These are phyloP conservation scores for Tuber microsphaerosporum DNA, from an alignment of 495 filamentous ascomycete species.

Conservation along the genomic window DNA sequence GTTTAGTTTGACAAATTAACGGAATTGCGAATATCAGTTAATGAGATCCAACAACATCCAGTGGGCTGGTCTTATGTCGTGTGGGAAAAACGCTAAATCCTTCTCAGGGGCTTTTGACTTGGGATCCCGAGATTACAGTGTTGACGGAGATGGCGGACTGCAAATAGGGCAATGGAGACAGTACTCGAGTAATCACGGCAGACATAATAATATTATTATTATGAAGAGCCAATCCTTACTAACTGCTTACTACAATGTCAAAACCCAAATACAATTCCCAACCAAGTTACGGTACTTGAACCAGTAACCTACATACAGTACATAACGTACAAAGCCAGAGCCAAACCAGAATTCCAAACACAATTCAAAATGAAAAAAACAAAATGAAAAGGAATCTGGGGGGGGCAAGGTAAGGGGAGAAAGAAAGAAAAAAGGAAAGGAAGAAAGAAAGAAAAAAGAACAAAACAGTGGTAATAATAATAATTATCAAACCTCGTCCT, in stretches of 20 bases:
- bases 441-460: background rate
- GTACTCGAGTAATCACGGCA: too few species aligned
- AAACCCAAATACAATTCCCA: background rate
- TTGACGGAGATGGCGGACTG: too few species aligned
- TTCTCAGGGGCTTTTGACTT: too few species aligned
- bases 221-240: background rate
- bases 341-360: background rate
- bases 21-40: too few species aligned
- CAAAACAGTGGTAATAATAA: background rate
- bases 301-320: background rate
- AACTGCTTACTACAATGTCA: background rate
- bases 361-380: background rate
- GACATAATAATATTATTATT: too few species aligned
- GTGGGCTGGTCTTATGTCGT: too few species aligned
- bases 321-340: background rate
- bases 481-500: background rate
- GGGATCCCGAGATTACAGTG: too few species aligned
- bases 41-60: too few species aligned
- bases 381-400: background rate
- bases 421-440: background rate
- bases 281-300: background rate
- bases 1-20: too few species aligned
- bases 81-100: too few species aligned
- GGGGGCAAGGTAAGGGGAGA: background rate
- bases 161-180: too few species aligned